Conservation (phyloP, 2,329 filamentous ascomycete species). For the Aspergillus quadrilineatus region DNA sequence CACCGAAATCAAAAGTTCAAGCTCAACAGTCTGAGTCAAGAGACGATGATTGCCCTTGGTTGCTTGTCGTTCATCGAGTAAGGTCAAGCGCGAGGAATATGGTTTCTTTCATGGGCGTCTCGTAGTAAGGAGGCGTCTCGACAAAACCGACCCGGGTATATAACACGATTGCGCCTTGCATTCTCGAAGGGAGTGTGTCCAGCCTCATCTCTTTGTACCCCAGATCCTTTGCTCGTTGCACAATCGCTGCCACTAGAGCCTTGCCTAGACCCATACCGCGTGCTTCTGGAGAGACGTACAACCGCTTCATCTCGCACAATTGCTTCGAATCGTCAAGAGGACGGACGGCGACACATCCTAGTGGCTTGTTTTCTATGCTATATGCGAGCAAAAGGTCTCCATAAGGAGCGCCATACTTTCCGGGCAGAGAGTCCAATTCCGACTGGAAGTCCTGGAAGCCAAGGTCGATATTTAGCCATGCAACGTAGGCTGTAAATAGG, state of each 20-base stretch:
- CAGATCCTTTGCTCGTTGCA: conserved; percentile 47
- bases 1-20: conserved; percentile 27
- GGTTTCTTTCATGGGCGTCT: conserved; percentile 53
- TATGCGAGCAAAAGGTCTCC: conserved; percentile 51
- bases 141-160: conserved; percentile 55
- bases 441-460: conserved; percentile 56
- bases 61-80: not conserved
- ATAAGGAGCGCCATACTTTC: conserved; percentile 50
- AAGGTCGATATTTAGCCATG: conserved; percentile 54
- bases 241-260: conserved; percentile 46
- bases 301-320: conserved; percentile 58
- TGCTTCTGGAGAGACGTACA: conserved; percentile 52
- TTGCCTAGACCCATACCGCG: conserved; percentile 53
- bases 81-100: conserved; percentile 49
- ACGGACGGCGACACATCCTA: conserved; percentile 56
- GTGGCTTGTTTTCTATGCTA: conserved; percentile 17
- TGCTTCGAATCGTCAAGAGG: conserved; percentile 10
- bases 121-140: conserved; percentile 55
- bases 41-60: not conserved
- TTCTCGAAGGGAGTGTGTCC: conserved; percentile 53
- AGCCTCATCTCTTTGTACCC: conserved; percentile 56
- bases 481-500: conserved; percentile 46
- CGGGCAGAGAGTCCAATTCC: conserved; percentile 55
- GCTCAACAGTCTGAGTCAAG: conserved; percentile 36
- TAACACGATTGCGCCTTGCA: conserved; percentile 51